phyloP scores from a whole-genome alignment of 345 rosid genomes.

The Linum lewisii region DNA sequence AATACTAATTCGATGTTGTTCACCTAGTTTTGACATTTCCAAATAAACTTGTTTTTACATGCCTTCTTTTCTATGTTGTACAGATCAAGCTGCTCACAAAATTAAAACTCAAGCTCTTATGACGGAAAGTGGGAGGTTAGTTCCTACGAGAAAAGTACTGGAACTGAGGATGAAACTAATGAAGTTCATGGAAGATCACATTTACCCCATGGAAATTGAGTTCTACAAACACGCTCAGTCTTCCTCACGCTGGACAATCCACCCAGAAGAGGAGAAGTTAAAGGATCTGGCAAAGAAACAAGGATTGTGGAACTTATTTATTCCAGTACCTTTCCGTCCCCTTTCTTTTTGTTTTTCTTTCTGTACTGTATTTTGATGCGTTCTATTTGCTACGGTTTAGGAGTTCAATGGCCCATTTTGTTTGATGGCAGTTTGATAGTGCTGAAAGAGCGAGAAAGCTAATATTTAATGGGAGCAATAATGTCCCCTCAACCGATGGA shows the following conservation, averaged over 20 bases:
- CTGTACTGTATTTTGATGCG: neutral
- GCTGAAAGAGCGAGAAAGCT: slow-evolving; percentile 75
- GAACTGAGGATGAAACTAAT: slow-evolving; percentile 56
- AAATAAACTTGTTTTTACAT: neutral
- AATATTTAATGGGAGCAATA: slow-evolving; percentile 29
- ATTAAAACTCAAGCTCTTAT: slow-evolving; percentile 29
- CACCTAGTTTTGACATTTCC: neutral
- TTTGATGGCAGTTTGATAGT: slow-evolving; percentile 65
- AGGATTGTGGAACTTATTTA: slow-evolving; percentile 86
- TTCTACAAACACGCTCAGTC: slow-evolving; percentile 73
- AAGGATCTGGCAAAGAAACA: slow-evolving; percentile 83
- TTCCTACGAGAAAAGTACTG: slow-evolving; percentile 55
- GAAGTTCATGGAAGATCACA: slow-evolving; percentile 82
- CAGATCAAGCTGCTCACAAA: slow-evolving; percentile 25
- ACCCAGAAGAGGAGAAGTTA: slow-evolving; percentile 85
- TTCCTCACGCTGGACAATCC: slow-evolving; percentile 66
- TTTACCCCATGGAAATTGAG: slow-evolving; percentile 76
- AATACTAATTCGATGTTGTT: neutral
- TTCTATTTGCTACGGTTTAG: neutral
- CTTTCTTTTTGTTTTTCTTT: slow-evolving; percentile 8
- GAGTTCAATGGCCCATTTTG: neutral
- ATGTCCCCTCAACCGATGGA: slow-evolving; percentile 17
- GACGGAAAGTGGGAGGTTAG: slow-evolving; percentile 52
- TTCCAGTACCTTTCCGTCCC: slow-evolving; percentile 51
- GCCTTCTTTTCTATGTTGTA: slow-evolving; percentile 8